Percentiles rank a stretch among this genome's conserved stretches.
Conservation (phyloP, 2,329 filamentous ascomycete species). For the Teratosphaeria destructans region DNA sequence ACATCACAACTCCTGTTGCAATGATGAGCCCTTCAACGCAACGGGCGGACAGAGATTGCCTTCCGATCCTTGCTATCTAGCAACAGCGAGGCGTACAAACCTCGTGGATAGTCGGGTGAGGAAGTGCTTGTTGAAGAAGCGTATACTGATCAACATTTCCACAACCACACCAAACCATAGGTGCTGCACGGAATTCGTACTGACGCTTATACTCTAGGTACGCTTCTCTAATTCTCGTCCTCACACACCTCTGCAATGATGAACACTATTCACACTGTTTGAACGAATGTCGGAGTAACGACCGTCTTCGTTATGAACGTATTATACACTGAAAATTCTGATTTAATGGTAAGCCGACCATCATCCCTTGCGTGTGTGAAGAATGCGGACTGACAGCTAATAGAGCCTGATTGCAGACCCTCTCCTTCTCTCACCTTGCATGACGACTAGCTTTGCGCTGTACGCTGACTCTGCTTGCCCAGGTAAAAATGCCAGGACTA, state of each 20-base stretch:
- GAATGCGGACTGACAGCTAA: not conserved
- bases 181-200: slow-evolving; percentile 1
- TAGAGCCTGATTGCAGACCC: slow-evolving; percentile 1
- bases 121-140: slow-evolving; percentile 59
- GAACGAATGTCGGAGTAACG: slow-evolving; percentile 43
- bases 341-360: slow-evolving; percentile 52
- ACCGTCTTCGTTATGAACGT: slow-evolving; percentile 43
- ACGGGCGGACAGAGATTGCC: slow-evolving; percentile 57
- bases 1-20: slow-evolving; percentile 14
- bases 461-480: not conserved
- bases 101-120: slow-evolving; percentile 43
- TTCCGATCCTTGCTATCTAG: slow-evolving; percentile 39
- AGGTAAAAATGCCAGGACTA: not conserved
- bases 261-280: slow-evolving; percentile 65
- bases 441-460: not conserved
- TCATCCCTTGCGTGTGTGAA: not conserved
- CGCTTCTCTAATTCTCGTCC: slow-evolving; percentile 1
- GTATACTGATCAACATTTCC: slow-evolving; percentile 45
- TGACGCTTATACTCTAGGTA: slow-evolving; percentile 10
- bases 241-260: slow-evolving; percentile 42
- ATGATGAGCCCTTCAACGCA: slow-evolving; percentile 57
- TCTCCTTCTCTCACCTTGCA: not conserved
- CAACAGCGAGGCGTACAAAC: slow-evolving; percentile 54
- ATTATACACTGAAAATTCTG: slow-evolving; percentile 55
- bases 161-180: not conserved